These are phyloP conservation scores for Cicer chorassanicum DNA, from an alignment of 306 rosid species.

Conservation along the genomic window DNA sequence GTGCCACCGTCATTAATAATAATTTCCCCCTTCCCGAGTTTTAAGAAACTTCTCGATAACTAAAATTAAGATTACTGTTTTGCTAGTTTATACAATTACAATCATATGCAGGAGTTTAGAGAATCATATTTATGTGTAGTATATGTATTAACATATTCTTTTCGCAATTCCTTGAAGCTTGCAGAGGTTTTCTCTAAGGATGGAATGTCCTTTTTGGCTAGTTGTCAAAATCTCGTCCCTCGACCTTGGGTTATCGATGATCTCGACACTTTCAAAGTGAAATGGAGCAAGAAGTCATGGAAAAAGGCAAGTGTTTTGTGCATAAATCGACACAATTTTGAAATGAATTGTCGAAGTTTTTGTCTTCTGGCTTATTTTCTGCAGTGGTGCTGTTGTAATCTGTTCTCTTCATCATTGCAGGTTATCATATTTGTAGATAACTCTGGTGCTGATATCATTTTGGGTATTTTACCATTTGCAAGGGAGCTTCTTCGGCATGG, in stretches of 20 bases:
- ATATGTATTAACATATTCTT: slow-evolving; percentile 43
- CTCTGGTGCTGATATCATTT: slow-evolving; percentile 94
- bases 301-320: slow-evolving; percentile 73
- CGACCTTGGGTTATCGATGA: slow-evolving; percentile 99
- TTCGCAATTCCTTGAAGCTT: slow-evolving; percentile 69
- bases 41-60: not conserved
- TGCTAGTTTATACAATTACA: slow-evolving; percentile 12
- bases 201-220: slow-evolving; percentile 93
- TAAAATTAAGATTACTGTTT: slow-evolving; percentile 8
- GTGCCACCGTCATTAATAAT: too few species aligned
- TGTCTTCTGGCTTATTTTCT: slow-evolving; percentile 35
- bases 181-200: slow-evolving; percentile 92
- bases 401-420: slow-evolving; percentile 53
- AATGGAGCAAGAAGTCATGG: slow-evolving; percentile 90
- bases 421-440: slow-evolving; percentile 92
- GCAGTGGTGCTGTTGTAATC: slow-evolving; percentile 41
- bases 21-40: too few species aligned
- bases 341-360: not conserved
- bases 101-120: slow-evolving; percentile 24
- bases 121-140: slow-evolving; percentile 5
- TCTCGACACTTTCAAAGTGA: slow-evolving; percentile 73
- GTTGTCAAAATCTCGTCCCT: slow-evolving; percentile 87
- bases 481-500: slow-evolving; percentile 89
- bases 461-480: slow-evolving; percentile 96
- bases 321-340: slow-evolving; percentile 27